These are phyloP conservation scores for Entomortierella beljakovae DNA, from an alignment of 192 early-diverging fungal genomes.

Conservation along the genomic window DNA sequence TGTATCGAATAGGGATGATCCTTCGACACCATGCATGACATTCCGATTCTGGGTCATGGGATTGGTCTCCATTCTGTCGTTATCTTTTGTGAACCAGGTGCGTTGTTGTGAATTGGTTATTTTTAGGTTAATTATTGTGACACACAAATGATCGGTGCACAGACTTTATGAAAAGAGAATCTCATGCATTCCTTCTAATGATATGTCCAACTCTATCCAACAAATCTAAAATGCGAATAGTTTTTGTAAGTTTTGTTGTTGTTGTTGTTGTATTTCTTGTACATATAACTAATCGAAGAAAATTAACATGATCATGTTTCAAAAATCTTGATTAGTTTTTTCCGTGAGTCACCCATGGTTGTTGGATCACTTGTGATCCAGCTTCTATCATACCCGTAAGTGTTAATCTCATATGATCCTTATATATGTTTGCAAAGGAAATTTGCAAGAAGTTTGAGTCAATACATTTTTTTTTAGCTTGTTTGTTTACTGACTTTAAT, in stretches of 20 bases:
- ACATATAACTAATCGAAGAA: neutral
- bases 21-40: constrained; percentile 59
- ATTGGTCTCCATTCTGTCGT: constrained; percentile 47
- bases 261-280: constrained; percentile 22
- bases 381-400: constrained; percentile 61
- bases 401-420: neutral
- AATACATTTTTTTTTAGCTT: no score
- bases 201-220: no score
- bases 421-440: neutral
- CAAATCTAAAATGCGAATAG: neutral
- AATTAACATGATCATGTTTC: neutral
- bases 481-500: neutral
- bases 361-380: constrained; percentile 56
- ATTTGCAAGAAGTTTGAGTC: no score
- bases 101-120: neutral
- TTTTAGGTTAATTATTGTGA: constrained; percentile 1
- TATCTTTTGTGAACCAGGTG: constrained; percentile 63
- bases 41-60: constrained; percentile 66
- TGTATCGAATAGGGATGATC: constrained; percentile 62
- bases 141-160: neutral
- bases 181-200: constrained; percentile 4
- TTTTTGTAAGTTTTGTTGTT: neutral
- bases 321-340: constrained; percentile 18
- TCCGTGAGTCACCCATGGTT: constrained; percentile 38
- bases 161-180: neutral